Evolutionary conservation across 2,329 filamentous ascomycete species (phyloP), one percentile per base, ranked within the genome.

Genomic region (Decorospora gaudefroyi): DNA sequence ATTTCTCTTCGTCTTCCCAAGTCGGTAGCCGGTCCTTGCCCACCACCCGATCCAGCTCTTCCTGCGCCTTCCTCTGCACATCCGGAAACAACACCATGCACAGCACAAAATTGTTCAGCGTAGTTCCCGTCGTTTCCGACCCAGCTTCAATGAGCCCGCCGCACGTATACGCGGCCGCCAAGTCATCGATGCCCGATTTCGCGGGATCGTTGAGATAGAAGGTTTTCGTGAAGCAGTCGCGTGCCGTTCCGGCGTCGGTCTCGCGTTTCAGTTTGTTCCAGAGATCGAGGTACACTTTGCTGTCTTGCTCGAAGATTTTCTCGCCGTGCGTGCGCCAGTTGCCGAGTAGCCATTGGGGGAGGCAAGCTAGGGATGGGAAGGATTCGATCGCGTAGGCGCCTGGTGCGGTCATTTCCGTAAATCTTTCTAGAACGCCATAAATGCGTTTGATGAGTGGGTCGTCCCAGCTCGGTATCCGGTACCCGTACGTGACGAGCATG

Each of bases 141-240:
- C 67, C 67, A 2, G 66, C 68, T 43, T 71, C 68, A 16, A 69
- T 60, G 10, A 69, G 41, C 1, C 63, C 63, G 3, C 64, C 64
- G 22, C 62, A 65, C 3, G 65, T 66, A 36, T 69, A 70, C 15
- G 65, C 66, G 1, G 67, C 66, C 2, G 58, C 51, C 1, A 66
- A 37, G 26, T 70, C 68, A 34, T 69, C 65, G 10, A 70, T 69
- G 1, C 64, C 65, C 19, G 51, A 55, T 35, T 65, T 64, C 5
- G 53, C 54, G 0, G 65, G 65, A 19, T 63, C 54, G 12, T 64
- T 66, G 1, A 66, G 49, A 21, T 68, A 68, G 31, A 69, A 70
- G 0, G 63, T 65, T 40, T 67, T 68, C 1, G 62, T 66, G 41
- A 69, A 69, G 37, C 65, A 69, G 27, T 65, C 51, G 11, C 49